These are phyloP conservation scores for Solanum chilense DNA, from an alignment of 257 asterid species.

Conservation along the genomic window DNA sequence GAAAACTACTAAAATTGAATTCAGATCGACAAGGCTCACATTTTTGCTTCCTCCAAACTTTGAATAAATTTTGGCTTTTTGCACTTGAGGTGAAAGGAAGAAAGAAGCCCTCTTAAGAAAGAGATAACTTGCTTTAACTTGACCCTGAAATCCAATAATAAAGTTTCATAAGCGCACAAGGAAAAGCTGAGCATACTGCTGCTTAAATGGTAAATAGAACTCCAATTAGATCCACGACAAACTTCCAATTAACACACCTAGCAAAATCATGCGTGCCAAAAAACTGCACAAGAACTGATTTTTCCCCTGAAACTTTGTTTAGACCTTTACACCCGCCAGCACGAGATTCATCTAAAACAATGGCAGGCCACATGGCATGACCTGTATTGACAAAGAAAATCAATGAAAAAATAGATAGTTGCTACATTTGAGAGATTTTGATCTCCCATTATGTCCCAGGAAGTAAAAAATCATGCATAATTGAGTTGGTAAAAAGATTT, in stretches of 20 bases:
- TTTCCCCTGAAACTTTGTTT: slow-evolving; percentile 61
- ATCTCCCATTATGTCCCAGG: background rate
- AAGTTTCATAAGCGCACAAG: slow-evolving; percentile 5
- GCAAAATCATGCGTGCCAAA: slow-evolving; percentile 99
- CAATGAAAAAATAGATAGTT: background rate
- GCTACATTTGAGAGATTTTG: background rate
- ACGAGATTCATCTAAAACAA: slow-evolving; percentile 75
- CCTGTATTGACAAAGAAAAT: slow-evolving; percentile 35
- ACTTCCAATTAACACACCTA: slow-evolving; percentile 35
- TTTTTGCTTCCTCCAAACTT: slow-evolving; percentile 87
- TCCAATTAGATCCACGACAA: background rate
- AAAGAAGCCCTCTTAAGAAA: slow-evolving; percentile 84
- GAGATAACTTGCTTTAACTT: slow-evolving; percentile 61
- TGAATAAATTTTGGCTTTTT: slow-evolving; percentile 57
- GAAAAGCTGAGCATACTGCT: background rate
- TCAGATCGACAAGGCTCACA: slow-evolving; percentile 37
- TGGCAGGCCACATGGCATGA: slow-evolving; percentile 98
- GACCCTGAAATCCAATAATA: slow-evolving; percentile 43
- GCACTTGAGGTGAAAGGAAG: slow-evolving; percentile 86
- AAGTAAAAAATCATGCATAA: background rate
- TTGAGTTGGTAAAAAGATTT: background rate
- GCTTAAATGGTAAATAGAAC: background rate
- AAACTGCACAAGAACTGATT: slow-evolving; percentile 84
- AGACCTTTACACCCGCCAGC: slow-evolving; percentile 59
- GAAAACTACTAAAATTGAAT: background rate